phyloP scores from a whole-genome alignment of 2,329 filamentous ascomycete genomes.

The Ploettnerulaceae sp. region DNA sequence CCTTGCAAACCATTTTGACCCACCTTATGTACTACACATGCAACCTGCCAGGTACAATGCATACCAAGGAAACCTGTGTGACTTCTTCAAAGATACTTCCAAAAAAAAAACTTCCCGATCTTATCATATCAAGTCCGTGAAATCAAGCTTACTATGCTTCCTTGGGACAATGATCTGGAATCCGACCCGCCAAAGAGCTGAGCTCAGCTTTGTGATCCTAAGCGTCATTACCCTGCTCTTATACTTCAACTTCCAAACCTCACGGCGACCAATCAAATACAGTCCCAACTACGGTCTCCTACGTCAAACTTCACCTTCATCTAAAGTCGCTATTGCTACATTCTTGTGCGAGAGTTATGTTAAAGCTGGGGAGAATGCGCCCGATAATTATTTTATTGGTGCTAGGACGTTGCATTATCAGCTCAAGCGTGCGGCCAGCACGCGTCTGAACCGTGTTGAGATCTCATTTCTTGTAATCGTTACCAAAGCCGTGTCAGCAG shows the following conservation, averaged over 20 bases:
- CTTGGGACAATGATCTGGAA: not conserved
- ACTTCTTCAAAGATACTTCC: no score
- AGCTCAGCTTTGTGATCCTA: not conserved
- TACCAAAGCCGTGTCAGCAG: conserved; percentile 31
- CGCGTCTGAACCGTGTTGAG: conserved; percentile 29
- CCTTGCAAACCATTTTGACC: no score
- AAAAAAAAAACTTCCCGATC: no score
- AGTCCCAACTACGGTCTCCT: not conserved
- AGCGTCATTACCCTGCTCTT: not conserved
- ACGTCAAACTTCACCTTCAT: not conserved
- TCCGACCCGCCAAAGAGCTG: not conserved
- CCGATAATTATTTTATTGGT: conserved; percentile 38
- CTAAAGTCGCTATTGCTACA: conserved; percentile 34
- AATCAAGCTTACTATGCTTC: no score
- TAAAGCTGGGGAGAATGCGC: conserved; percentile 24
- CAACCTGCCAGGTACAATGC: no score
- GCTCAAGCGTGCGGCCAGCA: conserved; percentile 37
- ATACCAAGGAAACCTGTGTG: no score
- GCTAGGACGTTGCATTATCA: conserved; percentile 39
- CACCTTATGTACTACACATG: no score
- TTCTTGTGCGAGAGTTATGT: conserved; percentile 34
- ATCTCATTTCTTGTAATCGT: conserved; percentile 39
- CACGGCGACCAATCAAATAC: not conserved
- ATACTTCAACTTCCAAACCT: not conserved
- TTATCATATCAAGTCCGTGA: no score